Base-by-base conservation (phyloP, 257 asterid genomes). In the Penstemon davidsonii region DNA sequence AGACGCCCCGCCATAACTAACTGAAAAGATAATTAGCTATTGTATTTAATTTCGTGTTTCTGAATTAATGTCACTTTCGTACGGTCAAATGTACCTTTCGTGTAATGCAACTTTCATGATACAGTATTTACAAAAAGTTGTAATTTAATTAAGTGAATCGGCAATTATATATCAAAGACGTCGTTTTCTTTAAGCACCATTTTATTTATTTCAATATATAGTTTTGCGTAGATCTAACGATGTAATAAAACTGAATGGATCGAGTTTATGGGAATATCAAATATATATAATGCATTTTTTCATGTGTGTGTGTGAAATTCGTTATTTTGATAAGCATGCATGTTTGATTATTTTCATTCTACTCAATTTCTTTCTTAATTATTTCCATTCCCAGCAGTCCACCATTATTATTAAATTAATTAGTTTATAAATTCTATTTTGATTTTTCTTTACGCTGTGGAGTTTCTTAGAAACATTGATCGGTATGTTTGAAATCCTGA, bases 361-460 rank as follows among this genome's bases (percentile, higher is more conserved):
- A n/a, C n/a, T n/a, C n/a, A n/a, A n/a, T n/a, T n/a, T n/a, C n/a
- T n/a, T n/a, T n/a, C 33, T 25, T 25, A 25, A 25, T 25, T 25
- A 25, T 25, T 25, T 1, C 33, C 33, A 25, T 25, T 25, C 1
- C 33, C 33, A 25, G 33, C 33, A 25, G 33, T 25, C 33, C 33
- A 25, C 33, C 33, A 25, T 25, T 25, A 25, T 25, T 25, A 25
- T 25, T 25, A 1, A 25, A 25, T 25, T 25, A 25, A 25, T 25
- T 25, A 46, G 1, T 6, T 6, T 46, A 46, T 4, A 46, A 7
- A 46, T 46, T 46, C 52, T 7, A 46, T 33, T 37, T 7, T 56
- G 36, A 73, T 62, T 55, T 68, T 68, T 74, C 70, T 47, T 62
- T 55, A 49, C 70, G 79, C 67, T 53, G 74, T 39, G 67, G 45